Conservation (phyloP, 2,329 filamentous ascomycete species). For the Aspergillus piperis region DNA sequence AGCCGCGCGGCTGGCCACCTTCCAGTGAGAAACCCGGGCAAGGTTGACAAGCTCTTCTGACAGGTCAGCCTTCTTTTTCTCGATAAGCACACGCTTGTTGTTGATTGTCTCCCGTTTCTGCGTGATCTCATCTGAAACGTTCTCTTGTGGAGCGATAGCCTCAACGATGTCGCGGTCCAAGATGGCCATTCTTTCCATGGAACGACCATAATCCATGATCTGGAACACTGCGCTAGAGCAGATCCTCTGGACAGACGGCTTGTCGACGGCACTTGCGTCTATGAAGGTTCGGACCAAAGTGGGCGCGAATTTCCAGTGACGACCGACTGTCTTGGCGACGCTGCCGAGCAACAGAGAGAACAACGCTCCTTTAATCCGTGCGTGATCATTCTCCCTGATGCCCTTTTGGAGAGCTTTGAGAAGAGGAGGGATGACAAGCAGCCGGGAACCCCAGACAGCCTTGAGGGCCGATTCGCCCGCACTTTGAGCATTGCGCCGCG, state of each 20-base stretch:
- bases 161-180: conserved; percentile 71
- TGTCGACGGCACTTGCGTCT: conserved; percentile 84
- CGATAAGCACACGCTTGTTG: conserved; percentile 73
- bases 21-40: conserved; percentile 87
- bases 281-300: conserved; percentile 89
- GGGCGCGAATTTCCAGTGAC: conserved; percentile 94
- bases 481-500: conserved; percentile 88
- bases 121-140: conserved; percentile 57
- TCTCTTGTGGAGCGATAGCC: conserved; percentile 67
- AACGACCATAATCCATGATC: conserved; percentile 87
- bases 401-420: conserved; percentile 76
- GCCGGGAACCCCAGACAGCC: conserved; percentile 81
- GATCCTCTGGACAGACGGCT: conserved; percentile 89
- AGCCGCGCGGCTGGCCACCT: conserved; percentile 85
- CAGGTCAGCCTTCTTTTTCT: conserved; percentile 77
- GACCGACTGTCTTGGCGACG: conserved; percentile 79
- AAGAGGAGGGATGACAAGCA: conserved; percentile 86
- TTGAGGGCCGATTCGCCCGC: conserved; percentile 93
- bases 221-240: conserved; percentile 79
- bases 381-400: conserved; percentile 76
- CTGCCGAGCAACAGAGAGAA: conserved; percentile 89
- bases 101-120: conserved; percentile 73
- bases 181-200: conserved; percentile 82
- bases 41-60: conserved; percentile 78
- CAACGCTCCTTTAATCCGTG: conserved; percentile 91